Evolutionary conservation across 169 alveolate genomes (phyloP).

Genomic region (Amoebophrya sp.): DNA sequence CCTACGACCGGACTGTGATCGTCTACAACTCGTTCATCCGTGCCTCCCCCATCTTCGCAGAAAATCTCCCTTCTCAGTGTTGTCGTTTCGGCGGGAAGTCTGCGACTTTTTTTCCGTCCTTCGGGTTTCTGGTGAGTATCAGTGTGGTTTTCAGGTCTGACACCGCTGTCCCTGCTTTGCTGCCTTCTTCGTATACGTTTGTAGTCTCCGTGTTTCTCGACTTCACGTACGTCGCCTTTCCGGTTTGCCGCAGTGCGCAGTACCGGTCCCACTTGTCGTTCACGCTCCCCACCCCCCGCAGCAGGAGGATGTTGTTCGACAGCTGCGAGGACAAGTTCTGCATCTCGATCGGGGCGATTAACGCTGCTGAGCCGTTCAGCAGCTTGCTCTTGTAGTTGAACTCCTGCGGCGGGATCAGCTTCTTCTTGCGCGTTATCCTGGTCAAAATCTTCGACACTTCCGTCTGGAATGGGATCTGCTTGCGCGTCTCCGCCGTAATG

Average conservation of each 20-base stretch:
- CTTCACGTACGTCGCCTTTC: not conserved
- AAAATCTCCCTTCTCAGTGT: too few species aligned
- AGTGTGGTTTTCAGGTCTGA: not conserved
- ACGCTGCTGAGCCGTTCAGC: not conserved
- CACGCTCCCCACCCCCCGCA: not conserved
- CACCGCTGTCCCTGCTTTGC: not conserved
- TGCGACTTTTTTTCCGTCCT: not conserved
- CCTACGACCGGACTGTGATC: too few species aligned
- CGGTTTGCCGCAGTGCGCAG: not conserved
- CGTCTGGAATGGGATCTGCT: not conserved
- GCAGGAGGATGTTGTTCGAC: not conserved
- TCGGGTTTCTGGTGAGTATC: not conserved
- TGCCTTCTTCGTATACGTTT: not conserved
- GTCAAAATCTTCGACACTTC: not conserved
- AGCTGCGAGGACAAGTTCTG: not conserved
- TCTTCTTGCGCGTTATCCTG: not conserved
- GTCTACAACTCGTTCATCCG: too few species aligned
- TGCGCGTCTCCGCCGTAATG: not conserved
- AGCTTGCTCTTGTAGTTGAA: not conserved
- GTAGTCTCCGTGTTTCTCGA: not conserved
- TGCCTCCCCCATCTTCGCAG: too few species aligned
- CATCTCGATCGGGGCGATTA: not conserved
- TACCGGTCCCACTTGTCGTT: not conserved
- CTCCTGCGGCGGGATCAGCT: not conserved
- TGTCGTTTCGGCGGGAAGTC: not conserved